These are phyloP conservation scores for Phytophthora constricta DNA, from an alignment of 352 stramenopile genomes.

Conservation along the genomic window DNA sequence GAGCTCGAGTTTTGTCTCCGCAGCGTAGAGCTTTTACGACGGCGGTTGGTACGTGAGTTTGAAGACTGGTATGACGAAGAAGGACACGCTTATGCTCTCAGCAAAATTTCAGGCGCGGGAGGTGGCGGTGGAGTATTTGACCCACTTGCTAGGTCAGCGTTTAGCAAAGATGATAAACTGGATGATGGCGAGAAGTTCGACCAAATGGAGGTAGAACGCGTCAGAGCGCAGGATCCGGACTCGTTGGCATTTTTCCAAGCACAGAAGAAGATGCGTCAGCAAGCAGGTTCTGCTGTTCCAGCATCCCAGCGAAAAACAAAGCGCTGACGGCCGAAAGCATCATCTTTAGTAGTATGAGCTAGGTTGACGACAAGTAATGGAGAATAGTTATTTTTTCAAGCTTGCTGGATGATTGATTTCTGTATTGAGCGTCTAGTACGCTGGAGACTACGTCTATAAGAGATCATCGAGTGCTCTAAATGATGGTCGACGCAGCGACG, in stretches of 20 bases:
- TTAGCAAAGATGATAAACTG: constrained; percentile 77
- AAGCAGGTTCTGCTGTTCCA: constrained; percentile 22
- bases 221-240: constrained; percentile 88
- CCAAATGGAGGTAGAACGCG: constrained; percentile 89
- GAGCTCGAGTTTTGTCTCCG: constrained; percentile 73
- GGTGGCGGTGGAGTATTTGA: constrained; percentile 30
- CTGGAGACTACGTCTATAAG: constrained; percentile 14
- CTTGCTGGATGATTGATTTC: not conserved
- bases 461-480: constrained; percentile 25
- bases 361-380: not conserved
- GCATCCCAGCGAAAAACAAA: constrained; percentile 38
- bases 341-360: too few relatives aligned
- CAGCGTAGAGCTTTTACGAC: constrained; percentile 78
- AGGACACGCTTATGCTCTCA: constrained; percentile 38
- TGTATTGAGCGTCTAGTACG: constrained; percentile 18
- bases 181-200: constrained; percentile 94
- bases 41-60: constrained; percentile 84
- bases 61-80: constrained; percentile 84
- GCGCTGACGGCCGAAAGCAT: constrained; percentile 6
- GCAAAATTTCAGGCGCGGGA: constrained; percentile 34
- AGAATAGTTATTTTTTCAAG: constrained; percentile 1
- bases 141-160: constrained; percentile 19
- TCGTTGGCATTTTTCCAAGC: constrained; percentile 93
- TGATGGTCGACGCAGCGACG: constrained; percentile 26
- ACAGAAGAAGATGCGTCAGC: constrained; percentile 86